Evolutionary conservation across 83 land plant genomes (phyloP).

Genomic region (Picea abies): DNA sequence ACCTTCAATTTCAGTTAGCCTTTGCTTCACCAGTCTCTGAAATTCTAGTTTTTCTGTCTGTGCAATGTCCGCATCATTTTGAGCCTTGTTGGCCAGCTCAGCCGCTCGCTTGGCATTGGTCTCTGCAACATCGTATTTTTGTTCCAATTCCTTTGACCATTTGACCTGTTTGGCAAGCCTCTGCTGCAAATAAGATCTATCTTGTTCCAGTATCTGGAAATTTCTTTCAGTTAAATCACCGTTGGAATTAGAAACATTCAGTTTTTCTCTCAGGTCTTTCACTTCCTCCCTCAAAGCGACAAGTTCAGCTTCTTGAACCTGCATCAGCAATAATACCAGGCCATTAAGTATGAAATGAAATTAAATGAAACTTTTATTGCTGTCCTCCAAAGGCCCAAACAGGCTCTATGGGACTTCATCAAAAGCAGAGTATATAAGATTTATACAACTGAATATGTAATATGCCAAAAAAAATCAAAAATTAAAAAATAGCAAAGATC

Average conservation of each 20-base stretch:
- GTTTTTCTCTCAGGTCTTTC: not conserved
- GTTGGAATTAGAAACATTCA: constrained; percentile 15
- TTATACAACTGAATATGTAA: no score
- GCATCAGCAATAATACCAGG: constrained; percentile 17
- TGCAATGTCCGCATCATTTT: constrained; percentile 13
- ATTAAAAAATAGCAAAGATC: no score
- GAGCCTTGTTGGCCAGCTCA: constrained; percentile 27
- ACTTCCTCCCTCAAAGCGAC: constrained; percentile 20
- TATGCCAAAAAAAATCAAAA: no score
- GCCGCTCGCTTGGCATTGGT: constrained; percentile 26
- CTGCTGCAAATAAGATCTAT: constrained; percentile 18
- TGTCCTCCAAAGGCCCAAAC: no score
- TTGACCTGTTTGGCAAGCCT: constrained; percentile 17
- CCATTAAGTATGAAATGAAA: constrained; percentile 11
- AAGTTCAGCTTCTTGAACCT: constrained; percentile 22
- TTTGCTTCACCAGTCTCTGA: constrained; percentile 25
- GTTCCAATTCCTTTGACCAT: constrained; percentile 30
- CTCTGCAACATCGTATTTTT: constrained; percentile 18
- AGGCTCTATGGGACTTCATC: no score
- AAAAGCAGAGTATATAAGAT: no score
- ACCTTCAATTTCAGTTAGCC: constrained; percentile 23
- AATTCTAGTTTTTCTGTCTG: constrained; percentile 33
- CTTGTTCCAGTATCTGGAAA: constrained; percentile 19
- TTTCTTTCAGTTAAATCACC: constrained; percentile 20
- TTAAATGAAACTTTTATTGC: not conserved